Conservation (phyloP, 495 filamentous ascomycete species). For the Xylaria nigripes region DNA sequence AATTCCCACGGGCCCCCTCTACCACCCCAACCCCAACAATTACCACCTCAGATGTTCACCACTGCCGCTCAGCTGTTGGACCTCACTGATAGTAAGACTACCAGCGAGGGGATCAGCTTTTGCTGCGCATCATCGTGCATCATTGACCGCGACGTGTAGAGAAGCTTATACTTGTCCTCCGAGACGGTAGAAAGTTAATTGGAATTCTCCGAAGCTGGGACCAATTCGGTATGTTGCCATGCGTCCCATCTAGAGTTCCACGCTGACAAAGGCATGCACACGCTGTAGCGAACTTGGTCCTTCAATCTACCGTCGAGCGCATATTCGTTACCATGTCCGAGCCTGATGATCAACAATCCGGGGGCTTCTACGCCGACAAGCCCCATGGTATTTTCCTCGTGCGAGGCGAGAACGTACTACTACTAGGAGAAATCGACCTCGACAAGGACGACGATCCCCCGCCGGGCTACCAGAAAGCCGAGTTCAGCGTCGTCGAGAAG, state of each 20-base stretch:
- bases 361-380: conserved; percentile 68
- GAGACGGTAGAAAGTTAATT: conserved; percentile 88
- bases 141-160: conserved; percentile 45
- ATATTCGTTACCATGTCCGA: conserved; percentile 52
- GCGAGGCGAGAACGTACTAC: conserved; percentile 83
- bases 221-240: conserved; percentile 68
- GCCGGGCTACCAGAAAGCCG: conserved; percentile 55
- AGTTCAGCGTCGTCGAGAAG: conserved; percentile 60
- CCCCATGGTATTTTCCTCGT: conserved; percentile 79
- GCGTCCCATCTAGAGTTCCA: background rate
- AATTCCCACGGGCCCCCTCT: conserved; percentile 18
- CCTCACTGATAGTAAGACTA: conserved; percentile 82
- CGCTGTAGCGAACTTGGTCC: conserved; percentile 76
- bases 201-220: conserved; percentile 95
- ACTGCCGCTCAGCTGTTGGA: conserved; percentile 92
- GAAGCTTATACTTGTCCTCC: conserved; percentile 81
- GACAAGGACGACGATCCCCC: conserved; percentile 90
- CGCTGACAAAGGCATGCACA: background rate
- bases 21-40: conserved; percentile 44
- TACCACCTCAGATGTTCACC: conserved; percentile 92
- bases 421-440: conserved; percentile 91
- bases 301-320: conserved; percentile 84
- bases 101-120: conserved; percentile 1
- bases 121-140: conserved; percentile 6
- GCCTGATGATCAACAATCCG: conserved; percentile 15